phyloP scores from a whole-genome alignment of 169 alveolate genomes.

The Sarcocystis neurona region DNA sequence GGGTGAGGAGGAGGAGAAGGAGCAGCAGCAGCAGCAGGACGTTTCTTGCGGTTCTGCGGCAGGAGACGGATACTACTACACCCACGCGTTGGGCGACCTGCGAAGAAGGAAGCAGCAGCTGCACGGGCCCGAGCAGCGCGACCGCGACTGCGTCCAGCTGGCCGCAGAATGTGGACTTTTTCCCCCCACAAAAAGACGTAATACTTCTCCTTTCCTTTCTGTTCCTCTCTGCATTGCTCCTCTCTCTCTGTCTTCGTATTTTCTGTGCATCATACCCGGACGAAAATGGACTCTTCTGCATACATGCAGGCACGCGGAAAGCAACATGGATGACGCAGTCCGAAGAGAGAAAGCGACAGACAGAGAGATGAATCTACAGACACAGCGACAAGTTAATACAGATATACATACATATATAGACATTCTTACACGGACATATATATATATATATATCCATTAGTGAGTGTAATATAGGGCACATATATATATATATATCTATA shows the following conservation, averaged over 20 bases:
- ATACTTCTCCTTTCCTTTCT: neutral
- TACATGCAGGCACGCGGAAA: neutral
- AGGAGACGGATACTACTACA: neutral
- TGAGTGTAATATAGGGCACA: too few relatives aligned
- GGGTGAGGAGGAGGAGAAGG: neutral
- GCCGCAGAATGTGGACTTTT: slow-evolving; percentile 34
- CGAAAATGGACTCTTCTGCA: too few relatives aligned
- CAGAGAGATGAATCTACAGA: too few relatives aligned
- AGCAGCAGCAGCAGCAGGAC: neutral
- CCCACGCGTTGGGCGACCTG: neutral
- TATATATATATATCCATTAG: too few relatives aligned
- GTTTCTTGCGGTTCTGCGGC: neutral
- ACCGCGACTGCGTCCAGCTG: slow-evolving; percentile 27
- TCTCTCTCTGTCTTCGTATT: neutral
- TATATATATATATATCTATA: too few relatives aligned
- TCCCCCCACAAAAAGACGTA: slow-evolving; percentile 6
- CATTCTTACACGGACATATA: too few relatives aligned
- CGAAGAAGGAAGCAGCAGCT: neutral
- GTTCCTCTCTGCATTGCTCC: neutral
- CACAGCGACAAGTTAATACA: too few relatives aligned
- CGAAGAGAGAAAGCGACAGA: too few relatives aligned
- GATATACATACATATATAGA: too few relatives aligned
- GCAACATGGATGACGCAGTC: too few relatives aligned
- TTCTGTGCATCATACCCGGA: too few relatives aligned
- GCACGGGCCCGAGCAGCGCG: slow-evolving; percentile 23